A percentile compares a stretch with the other conserved stretches of the same genome.
These are phyloP conservation scores for Angophora floribunda DNA, from an alignment of 345 rosid genomes.

Conservation along the genomic window DNA sequence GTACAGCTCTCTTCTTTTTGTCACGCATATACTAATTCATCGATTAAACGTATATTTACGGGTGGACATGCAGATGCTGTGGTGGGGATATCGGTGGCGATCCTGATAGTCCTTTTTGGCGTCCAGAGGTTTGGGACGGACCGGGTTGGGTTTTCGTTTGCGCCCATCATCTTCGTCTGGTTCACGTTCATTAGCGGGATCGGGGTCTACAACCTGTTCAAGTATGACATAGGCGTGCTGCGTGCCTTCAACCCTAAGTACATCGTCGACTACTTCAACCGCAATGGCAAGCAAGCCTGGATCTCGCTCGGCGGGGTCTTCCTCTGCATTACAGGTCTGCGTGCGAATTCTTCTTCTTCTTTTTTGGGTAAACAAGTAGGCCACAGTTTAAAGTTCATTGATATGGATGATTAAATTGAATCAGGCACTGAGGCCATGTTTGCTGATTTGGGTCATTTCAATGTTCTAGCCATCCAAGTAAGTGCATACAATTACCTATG, in stretches of 20 bases:
- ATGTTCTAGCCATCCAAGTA: constrained; percentile 56
- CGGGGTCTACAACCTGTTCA: constrained; percentile 57
- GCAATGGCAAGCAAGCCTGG: constrained; percentile 46
- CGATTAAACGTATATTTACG: not conserved
- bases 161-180: constrained; percentile 56
- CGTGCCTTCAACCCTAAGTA: constrained; percentile 64
- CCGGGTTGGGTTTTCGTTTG: constrained; percentile 57
- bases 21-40: not conserved
- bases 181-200: constrained; percentile 40
- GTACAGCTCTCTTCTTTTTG: not conserved
- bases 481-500: not conserved
- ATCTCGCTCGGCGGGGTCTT: constrained; percentile 68
- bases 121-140: constrained; percentile 64
- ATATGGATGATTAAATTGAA: not conserved
- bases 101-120: constrained; percentile 37
- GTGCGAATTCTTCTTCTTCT: accelerated
- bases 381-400: not conserved
- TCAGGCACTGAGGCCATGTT: constrained; percentile 84
- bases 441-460: constrained; percentile 85
- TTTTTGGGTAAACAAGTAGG: not conserved
- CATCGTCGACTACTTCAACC: constrained; percentile 41
- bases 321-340: constrained; percentile 60
- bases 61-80: constrained; percentile 29
- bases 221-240: constrained; percentile 34
- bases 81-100: constrained; percentile 49